Base-by-base conservation (phyloP, 768 basidiomycete genomes). In the Mycena venus region DNA sequence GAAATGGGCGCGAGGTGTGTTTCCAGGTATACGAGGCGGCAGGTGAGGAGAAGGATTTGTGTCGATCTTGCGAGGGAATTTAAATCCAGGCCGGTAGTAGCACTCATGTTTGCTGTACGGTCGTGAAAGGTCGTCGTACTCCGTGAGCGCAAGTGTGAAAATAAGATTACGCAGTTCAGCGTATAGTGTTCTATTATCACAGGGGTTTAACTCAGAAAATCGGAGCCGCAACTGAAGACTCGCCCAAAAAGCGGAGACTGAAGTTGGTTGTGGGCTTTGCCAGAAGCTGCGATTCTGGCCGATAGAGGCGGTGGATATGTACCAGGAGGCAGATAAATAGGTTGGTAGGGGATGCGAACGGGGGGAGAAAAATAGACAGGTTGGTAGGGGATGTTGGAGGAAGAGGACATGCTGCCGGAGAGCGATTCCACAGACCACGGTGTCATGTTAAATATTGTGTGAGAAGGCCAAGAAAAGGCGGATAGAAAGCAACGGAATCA, bases 21-120 rank as follows among this genome's bases (percentile, higher is more conserved):
- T 68, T 81, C 79, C 31, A 79, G 66, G 60, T 80, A 81, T 10
- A 80, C 66, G 10, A 78, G 74, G 19, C 76, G 75, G 60, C 73
- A 82, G 25, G 73, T 79, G 70, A 75, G 78, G 29, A 73, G 72
- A 21, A 81, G 64, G 32, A 47, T n/a, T 68, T 2, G 77, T 70
- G 59, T 73, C 72, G 36, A 79, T 74, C 25, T 60, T 66, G 10
- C 44, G 34, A 1, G 70, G 38, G 31, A 67, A 75, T n/a, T 71
- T 49, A 34, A 74, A 78, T 2, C 66, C 79, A 0, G 80, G 79
- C 31, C 78, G 77, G 63, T 73, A 79, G 53, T 77, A 79, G 66
- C 60, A 76, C 17, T 51, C 19, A 32, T 79, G 70, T 17, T 63
- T 53, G 29, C 65, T 70, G 55, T 77, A 80, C 1, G 74, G 73